A percentile compares a stretch with the other conserved stretches of the same genome.
These are phyloP conservation scores for Echium plantagineum DNA, from an alignment of 257 asterid species.

Conservation along the genomic window DNA sequence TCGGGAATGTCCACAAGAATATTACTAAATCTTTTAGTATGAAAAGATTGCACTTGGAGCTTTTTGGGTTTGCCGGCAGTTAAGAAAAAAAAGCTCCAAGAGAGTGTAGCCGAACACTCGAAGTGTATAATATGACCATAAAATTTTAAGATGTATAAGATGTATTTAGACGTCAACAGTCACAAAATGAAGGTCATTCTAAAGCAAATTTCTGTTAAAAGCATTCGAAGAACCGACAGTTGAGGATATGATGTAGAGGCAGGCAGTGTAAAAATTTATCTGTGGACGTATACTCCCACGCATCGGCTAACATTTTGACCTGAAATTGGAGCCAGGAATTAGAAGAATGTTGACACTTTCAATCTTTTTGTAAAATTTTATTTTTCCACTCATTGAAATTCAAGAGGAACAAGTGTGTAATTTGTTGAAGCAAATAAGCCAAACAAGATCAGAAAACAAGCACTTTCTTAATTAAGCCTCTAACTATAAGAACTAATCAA, in stretches of 20 bases:
- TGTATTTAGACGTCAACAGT: background rate
- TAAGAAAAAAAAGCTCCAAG: too few species aligned
- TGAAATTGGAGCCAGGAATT: constrained; percentile 20
- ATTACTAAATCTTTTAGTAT: too few species aligned
- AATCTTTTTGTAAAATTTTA: too few species aligned
- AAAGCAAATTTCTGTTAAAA: background rate
- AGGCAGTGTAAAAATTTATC: constrained; percentile 78
- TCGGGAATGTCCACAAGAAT: background rate
- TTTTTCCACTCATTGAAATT: background rate
- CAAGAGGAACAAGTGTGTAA: background rate
- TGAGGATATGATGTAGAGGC: constrained; percentile 93
- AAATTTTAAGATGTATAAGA: too few species aligned
- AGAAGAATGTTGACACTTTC: background rate
- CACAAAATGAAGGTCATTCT: too few species aligned
- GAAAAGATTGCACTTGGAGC: background rate
- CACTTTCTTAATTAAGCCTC: background rate
- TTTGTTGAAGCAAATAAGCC: background rate
- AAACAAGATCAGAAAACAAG: background rate
- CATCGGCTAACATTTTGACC: constrained; percentile 70
- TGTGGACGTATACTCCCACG: constrained; percentile 63
- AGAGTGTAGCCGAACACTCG: too few species aligned
- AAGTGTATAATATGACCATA: too few species aligned
- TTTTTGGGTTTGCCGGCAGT: too few species aligned
- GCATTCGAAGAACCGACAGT: background rate
- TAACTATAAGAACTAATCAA: background rate